Conservation (phyloP, 2,329 filamentous ascomycete genomes). For the Nemania bipapillata region DNA sequence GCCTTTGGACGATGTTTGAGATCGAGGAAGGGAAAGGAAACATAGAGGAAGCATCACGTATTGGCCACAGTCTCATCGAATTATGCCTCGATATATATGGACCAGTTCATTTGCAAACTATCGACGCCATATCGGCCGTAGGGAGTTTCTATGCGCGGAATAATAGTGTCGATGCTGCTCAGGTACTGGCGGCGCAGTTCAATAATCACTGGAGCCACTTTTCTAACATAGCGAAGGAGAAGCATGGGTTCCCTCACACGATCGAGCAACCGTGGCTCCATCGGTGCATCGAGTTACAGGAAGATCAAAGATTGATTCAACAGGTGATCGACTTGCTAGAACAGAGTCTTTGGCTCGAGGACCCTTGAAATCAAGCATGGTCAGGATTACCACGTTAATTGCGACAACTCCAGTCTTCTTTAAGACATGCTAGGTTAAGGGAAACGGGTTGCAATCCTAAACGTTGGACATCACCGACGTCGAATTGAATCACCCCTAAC, state of each 20-base stretch:
- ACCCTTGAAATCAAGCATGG: constrained; percentile 15
- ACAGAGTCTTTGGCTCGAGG: constrained; percentile 38
- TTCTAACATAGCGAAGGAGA: constrained; percentile 23
- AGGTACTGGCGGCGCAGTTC: constrained; percentile 39
- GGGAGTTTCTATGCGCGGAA: constrained; percentile 41
- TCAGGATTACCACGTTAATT: not conserved
- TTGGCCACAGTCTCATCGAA: constrained; percentile 41
- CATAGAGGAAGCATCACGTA: constrained; percentile 39
- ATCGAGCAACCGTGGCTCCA: constrained; percentile 48
- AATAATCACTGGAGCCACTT: constrained; percentile 42
- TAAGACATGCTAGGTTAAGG: not conserved
- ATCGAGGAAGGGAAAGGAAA: constrained; percentile 42
- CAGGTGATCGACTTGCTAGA: constrained; percentile 45
- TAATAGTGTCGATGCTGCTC: constrained; percentile 33
- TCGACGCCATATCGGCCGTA: constrained; percentile 47
- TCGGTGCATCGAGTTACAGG: constrained; percentile 44
- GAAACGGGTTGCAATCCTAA: not conserved
- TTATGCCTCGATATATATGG: constrained; percentile 44
- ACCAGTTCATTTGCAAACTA: constrained; percentile 45
- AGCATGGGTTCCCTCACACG: constrained; percentile 42
- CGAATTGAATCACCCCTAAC: not conserved
- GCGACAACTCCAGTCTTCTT: not conserved
- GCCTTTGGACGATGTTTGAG: constrained; percentile 45
- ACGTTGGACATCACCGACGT: not conserved
- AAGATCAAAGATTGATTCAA: constrained; percentile 43